phyloP scores from a whole-genome alignment of 208 protist genomes.

The Balamuthia mandrillaris region DNA sequence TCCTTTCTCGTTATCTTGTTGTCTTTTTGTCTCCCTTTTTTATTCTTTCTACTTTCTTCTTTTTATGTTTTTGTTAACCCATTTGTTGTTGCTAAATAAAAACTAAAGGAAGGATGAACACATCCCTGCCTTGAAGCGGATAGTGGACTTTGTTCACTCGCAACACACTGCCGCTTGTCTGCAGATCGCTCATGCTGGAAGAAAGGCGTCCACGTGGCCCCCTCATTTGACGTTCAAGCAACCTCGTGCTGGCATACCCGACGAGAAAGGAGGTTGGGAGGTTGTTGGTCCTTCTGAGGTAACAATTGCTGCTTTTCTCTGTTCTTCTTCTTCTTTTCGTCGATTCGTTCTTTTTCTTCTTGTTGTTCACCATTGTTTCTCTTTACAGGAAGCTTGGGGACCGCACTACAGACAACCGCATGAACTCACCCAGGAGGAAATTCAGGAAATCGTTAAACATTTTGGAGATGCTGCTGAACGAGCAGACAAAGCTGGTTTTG shows the following conservation, averaged over 20 bases:
- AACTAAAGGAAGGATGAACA: conserved; percentile 57
- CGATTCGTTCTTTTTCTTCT: not conserved
- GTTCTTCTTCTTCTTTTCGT: conserved; percentile 43
- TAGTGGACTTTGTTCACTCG: conserved; percentile 45
- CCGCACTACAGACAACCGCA: conserved; percentile 49
- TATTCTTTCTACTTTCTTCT: too few species aligned
- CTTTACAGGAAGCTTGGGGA: conserved; percentile 37
- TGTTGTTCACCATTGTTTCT: not conserved
- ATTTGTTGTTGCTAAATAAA: too few species aligned
- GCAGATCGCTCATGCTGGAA: conserved; percentile 46
- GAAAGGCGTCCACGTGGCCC: conserved; percentile 26
- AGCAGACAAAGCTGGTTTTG: conserved; percentile 79
- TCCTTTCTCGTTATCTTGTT: not conserved
- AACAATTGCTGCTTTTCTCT: not conserved
- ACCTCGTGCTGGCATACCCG: not conserved
- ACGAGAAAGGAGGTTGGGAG: conserved; percentile 34
- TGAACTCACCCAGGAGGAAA: conserved; percentile 73
- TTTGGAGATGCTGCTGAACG: conserved; percentile 76
- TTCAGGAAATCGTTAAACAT: conserved; percentile 59
- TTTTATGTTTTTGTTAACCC: too few species aligned
- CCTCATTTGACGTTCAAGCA: not conserved
- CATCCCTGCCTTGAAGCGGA: conserved; percentile 45
- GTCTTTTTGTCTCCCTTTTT: not conserved
- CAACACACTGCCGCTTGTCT: conserved; percentile 16
- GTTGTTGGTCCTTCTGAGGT: not conserved